phyloP scores from a whole-genome alignment of 2,329 filamentous ascomycete species.

The Cephalotrichum gorgonifer region DNA sequence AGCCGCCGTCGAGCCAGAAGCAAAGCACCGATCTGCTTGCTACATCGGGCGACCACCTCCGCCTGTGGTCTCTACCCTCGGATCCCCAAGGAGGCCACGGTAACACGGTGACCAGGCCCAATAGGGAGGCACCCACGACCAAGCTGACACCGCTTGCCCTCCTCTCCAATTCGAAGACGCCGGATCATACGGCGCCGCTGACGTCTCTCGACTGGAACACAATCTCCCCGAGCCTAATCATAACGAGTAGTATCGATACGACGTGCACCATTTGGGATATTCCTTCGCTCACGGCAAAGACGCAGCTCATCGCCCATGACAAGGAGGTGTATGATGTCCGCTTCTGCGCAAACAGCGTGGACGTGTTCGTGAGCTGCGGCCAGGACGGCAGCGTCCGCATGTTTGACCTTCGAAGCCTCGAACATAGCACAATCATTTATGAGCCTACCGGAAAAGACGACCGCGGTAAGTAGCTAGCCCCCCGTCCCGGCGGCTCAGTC shows the following conservation, averaged over 20 bases:
- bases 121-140: constrained; percentile 47
- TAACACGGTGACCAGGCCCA: constrained; percentile 55
- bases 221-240: constrained; percentile 91
- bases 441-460: constrained; percentile 85
- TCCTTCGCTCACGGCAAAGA: constrained; percentile 93
- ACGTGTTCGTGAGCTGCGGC: constrained; percentile 96
- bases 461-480: constrained; percentile 43
- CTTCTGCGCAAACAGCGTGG: constrained; percentile 96
- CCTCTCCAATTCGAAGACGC: constrained; percentile 95
- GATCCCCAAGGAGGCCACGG: constrained; percentile 46
- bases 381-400: constrained; percentile 96
- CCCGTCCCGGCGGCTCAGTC: background rate
- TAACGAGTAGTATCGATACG: constrained; percentile 97
- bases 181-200: constrained; percentile 91
- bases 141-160: constrained; percentile 90
- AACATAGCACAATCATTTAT: constrained; percentile 98
- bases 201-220: constrained; percentile 98
- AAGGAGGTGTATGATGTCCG: constrained; percentile 98
- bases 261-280: constrained; percentile 99
- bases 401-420: constrained; percentile 93
- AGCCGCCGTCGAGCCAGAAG: constrained; percentile 89
- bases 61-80: constrained; percentile 83
- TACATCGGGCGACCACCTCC: constrained; percentile 87
- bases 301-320: constrained; percentile 94
- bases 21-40: constrained; percentile 90